phyloP scores from a whole-genome alignment of 2,329 filamentous ascomycete genomes.

The Phaeosphaeriaceae sp. region DNA sequence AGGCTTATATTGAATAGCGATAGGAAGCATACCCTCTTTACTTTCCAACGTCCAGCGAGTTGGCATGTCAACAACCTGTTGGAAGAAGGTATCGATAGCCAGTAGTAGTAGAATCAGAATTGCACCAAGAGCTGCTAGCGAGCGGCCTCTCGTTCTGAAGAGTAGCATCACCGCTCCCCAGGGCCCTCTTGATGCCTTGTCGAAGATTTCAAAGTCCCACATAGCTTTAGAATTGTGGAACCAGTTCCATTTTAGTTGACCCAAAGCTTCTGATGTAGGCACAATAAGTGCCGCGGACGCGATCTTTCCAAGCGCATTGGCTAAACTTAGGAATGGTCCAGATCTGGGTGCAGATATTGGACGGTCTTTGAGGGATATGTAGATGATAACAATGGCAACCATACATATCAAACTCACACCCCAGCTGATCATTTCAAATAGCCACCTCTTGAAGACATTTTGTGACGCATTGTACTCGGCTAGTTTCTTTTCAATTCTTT shows the following conservation, averaged over 20 bases:
- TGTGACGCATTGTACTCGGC: conserved; percentile 16
- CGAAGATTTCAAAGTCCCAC: conserved; percentile 43
- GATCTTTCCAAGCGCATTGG: conserved; percentile 22
- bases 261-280: conserved; percentile 31
- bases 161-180: conserved; percentile 19
- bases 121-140: conserved; percentile 15
- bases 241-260: conserved; percentile 39
- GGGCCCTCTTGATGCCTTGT: conserved; percentile 25
- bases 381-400: conserved; percentile 10
- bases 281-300: conserved; percentile 27
- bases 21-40: conserved; percentile 16
- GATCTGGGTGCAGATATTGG: neutral
- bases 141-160: conserved; percentile 18
- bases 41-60: conserved; percentile 21
- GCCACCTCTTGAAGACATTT: conserved; percentile 21
- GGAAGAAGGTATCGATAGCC: conserved; percentile 15
- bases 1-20: conserved; percentile 10
- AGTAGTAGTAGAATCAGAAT: conserved; percentile 10
- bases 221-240: conserved; percentile 22
- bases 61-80: conserved; percentile 32
- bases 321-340: conserved; percentile 5
- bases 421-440: conserved; percentile 22
- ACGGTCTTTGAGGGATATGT: neutral
- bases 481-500: conserved; percentile 19
- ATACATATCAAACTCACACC: conserved; percentile 19